These are phyloP conservation scores for Fusarium pininemorale DNA, from an alignment of 2,329 filamentous ascomycete species.

Conservation along the genomic window DNA sequence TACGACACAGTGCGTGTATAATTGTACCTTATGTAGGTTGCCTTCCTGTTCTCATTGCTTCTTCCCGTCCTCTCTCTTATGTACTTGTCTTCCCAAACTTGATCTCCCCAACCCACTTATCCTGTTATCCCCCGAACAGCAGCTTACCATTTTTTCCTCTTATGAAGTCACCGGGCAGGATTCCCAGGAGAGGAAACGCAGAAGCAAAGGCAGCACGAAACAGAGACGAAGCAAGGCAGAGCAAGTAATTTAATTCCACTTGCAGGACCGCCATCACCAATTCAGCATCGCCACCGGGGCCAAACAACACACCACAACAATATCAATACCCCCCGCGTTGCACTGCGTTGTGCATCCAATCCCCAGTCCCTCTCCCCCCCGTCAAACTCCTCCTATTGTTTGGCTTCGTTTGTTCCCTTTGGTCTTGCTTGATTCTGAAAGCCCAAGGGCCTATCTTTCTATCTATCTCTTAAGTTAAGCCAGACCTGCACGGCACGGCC, in stretches of 20 bases:
- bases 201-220: slow-evolving; percentile 18
- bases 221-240: slow-evolving; percentile 22
- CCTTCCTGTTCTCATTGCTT: slow-evolving; percentile 7
- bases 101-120: slow-evolving; percentile 32
- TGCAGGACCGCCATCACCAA: slow-evolving; percentile 23
- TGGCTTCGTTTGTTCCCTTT: slow-evolving; percentile 38
- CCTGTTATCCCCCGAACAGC: neutral
- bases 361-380: slow-evolving; percentile 19
- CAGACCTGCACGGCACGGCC: slow-evolving; percentile 10
- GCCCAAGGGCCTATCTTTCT: slow-evolving; percentile 1
- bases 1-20: slow-evolving; percentile 32
- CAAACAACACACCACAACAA: slow-evolving; percentile 21
- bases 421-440: slow-evolving; percentile 15
- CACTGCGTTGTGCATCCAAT: slow-evolving; percentile 9
- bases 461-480: slow-evolving; percentile 1
- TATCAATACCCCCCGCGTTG: slow-evolving; percentile 30
- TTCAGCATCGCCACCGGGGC: slow-evolving; percentile 25
- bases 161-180: slow-evolving; percentile 27
- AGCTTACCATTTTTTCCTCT: slow-evolving; percentile 15
- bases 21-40: neutral
- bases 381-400: slow-evolving; percentile 32
- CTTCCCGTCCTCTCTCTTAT: neutral
- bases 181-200: slow-evolving; percentile 22
- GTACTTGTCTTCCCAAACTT: slow-evolving; percentile 12
- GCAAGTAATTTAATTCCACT: slow-evolving; percentile 25